Evolutionary conservation across 306 rosid genomes (phyloP), one percentile per base, ranked within the genome.

Genomic region (Glycine soja): DNA sequence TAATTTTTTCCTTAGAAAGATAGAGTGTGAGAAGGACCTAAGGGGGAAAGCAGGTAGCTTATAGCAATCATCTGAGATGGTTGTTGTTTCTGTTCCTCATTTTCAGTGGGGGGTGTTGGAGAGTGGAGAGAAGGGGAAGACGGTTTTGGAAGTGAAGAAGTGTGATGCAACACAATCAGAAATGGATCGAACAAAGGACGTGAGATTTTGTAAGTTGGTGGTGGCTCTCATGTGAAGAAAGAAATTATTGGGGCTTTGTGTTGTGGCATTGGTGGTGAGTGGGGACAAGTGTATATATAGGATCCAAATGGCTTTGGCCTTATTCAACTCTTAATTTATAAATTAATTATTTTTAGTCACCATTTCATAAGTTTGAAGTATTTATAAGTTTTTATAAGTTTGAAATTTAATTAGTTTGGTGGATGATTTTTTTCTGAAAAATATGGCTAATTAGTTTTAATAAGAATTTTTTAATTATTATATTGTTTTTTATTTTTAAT

Each of bases 221-320:
- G 45, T 63, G 45, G 79, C 2, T 61, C 15, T 24, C 70, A 32
- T 46, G 50, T 15, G 72, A 34, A 67, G 24, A 36, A 6, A 56
- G 42, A 24, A 24, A 24, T 24, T 34, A 15, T 54, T 63, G 47
- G 70, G 70, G 36, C 1, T 36, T 36, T 34, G 47, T 63, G 70
- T 63, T 63, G 69, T 13, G 78, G 62, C 10, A 7, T 43, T 24
- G 30, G 30, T 24, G 30, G 78, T 3, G 50, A n/a, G 46, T 18
- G 76, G 65, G 76, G 86, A 72, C 86, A 86, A 1, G 71, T 86
- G 80, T 72, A 84, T 88, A 82, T 83, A 87, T 88, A 88, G 36
- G 72, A 32, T 14, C 11, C 5, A 12, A 67, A 53, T 13, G 30
- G 52, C 58, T 12, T 47, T 46, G 11, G 75, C 6, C 1, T 50